Conservation (phyloP, 1,284 basidiomycete genomes). For the Porogramme epimiltina region DNA sequence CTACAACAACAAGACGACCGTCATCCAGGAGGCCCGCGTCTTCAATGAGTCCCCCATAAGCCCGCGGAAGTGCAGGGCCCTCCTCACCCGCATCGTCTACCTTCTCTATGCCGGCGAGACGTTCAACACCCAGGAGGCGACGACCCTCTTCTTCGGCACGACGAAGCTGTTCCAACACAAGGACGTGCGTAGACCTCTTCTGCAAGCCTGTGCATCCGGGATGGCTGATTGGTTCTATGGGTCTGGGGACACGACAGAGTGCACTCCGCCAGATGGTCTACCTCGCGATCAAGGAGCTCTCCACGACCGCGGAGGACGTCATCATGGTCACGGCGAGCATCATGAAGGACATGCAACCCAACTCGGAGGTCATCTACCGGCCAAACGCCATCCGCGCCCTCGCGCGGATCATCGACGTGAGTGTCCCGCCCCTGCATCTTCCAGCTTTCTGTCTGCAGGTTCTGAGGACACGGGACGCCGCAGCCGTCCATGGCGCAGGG, state of each 20-base stretch:
- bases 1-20: slow-evolving; percentile 94
- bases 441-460: too few species aligned
- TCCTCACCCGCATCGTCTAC: slow-evolving; percentile 96
- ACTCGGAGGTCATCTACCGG: slow-evolving; percentile 97
- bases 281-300: slow-evolving; percentile 97
- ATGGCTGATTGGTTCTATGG: too few species aligned
- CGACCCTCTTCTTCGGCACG: slow-evolving; percentile 97
- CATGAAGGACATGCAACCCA: slow-evolving; percentile 99
- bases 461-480: too few species aligned
- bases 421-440: background rate
- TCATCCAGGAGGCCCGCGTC: slow-evolving; percentile 96
- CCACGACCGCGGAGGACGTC: slow-evolving; percentile 95
- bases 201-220: too few species aligned
- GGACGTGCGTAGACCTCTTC: slow-evolving; percentile 70
- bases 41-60: slow-evolving; percentile 99
- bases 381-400: slow-evolving; percentile 97
- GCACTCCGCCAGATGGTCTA: slow-evolving; percentile 98
- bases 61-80: slow-evolving; percentile 93
- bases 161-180: slow-evolving; percentile 99
- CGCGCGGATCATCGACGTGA: slow-evolving; percentile 94
- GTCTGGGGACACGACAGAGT: slow-evolving; percentile 54
- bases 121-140: slow-evolving; percentile 95
- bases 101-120: slow-evolving; percentile 96
- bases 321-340: slow-evolving; percentile 99
- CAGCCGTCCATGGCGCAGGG: slow-evolving; percentile 97